Base-by-base conservation (phyloP, 345 rosid species). In the Aquilaria malaccensis region DNA sequence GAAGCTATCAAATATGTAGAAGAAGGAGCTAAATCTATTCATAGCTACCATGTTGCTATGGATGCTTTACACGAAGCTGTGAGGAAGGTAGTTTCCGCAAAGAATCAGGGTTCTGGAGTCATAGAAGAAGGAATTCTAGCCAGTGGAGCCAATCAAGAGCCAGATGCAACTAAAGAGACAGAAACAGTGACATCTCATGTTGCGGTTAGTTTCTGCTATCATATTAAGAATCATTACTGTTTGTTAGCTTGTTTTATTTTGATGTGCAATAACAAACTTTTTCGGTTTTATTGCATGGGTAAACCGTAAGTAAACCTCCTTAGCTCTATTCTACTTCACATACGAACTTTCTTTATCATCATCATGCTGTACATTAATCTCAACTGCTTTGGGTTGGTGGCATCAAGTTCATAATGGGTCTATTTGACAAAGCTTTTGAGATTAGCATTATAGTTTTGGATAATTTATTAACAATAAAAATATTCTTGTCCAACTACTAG, bases 1-100 rank as follows among this genome's bases (percentile, higher is more conserved):
- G 87, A 80, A 71, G 89, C 87, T 13, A 74, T 83, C 59, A 89
- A 84, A 74, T 89, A 74, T 68, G 91, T 84, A 12, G 94, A 89
- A 65, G 91, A 86, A 60, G 97, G 97, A 7, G 85, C 94, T 49
- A 89, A 89, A 67, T 84, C 97, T 10, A 73, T 83, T 57, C 80
- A 81, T 59, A 58, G 76, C 10, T 89, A 89, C 73, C 77, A 84
- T 70, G 83, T 83, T 66, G 91, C 97, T 4, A 79, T 85, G 85
- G 79, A 70, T 74, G 87, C 87, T 48, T 66, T 89, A 67, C 84
- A 78, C 67, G 87, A 86, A 63, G 94, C 94, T 61, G 64, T 82
- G 14, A 86, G 72, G 62, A 89, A 79, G 78, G 85, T 89, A 47
- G 77, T 79, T 64, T 68, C 75, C 52, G 75, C 72, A 29, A 86